These are phyloP conservation scores for Pichia sp. DNA, from an alignment of 1,139 yeast species.

Conservation along the genomic window DNA sequence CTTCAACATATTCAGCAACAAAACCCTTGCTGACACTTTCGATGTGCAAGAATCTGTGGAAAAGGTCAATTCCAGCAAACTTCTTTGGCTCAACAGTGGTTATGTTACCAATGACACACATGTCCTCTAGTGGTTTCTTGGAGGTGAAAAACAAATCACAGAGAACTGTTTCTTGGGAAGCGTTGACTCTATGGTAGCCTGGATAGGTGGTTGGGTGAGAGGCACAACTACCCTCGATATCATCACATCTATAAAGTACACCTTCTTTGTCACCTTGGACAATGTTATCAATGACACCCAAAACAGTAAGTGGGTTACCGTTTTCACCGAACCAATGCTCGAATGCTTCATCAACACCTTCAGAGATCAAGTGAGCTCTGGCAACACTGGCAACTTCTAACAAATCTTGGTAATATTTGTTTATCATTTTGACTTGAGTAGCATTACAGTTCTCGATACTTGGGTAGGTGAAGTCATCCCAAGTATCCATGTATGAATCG, in stretches of 20 bases:
- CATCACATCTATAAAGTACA: slow-evolving; percentile 21
- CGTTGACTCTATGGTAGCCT: slow-evolving; percentile 18
- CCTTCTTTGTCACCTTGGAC: slow-evolving; percentile 17
- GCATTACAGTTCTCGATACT: slow-evolving; percentile 17
- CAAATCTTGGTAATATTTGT: slow-evolving; percentile 24
- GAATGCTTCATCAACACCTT: slow-evolving; percentile 28
- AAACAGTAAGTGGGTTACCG: slow-evolving; percentile 19
- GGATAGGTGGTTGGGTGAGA: slow-evolving; percentile 14
- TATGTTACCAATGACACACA: slow-evolving; percentile 30
- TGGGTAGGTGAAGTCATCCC: slow-evolving; percentile 13
- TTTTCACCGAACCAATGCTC: slow-evolving; percentile 26
- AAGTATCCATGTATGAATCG: slow-evolving; percentile 6
- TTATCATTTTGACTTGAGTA: slow-evolving; percentile 17
- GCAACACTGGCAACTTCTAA: slow-evolving; percentile 28
- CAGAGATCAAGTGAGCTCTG: slow-evolving; percentile 27
- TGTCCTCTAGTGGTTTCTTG: slow-evolving; percentile 25
- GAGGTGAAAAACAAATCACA: slow-evolving; percentile 32
- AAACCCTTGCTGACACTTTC: slow-evolving; percentile 25
- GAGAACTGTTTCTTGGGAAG: slow-evolving; percentile 28
- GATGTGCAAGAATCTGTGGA: slow-evolving; percentile 31
- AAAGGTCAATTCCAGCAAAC: slow-evolving; percentile 30
- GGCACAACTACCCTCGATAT: slow-evolving; percentile 21
- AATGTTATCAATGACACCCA: slow-evolving; percentile 19
- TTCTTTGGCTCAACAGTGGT: slow-evolving; percentile 21
- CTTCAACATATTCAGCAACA: slow-evolving; percentile 31